These are phyloP conservation scores for Nicotiana otophora DNA, from an alignment of 257 asterid species.

Conservation along the genomic window DNA sequence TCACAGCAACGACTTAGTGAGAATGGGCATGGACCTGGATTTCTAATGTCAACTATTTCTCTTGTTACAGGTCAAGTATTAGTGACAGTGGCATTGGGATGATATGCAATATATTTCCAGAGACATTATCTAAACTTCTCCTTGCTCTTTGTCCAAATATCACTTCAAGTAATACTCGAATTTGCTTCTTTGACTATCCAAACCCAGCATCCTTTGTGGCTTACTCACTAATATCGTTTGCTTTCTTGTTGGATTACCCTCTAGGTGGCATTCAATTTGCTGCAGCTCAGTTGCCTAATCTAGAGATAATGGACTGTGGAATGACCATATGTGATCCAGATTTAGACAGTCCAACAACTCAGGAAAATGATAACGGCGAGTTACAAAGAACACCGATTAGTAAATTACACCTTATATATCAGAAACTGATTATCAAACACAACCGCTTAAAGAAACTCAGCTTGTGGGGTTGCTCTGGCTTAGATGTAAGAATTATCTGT, in stretches of 20 bases:
- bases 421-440: constrained; percentile 90
- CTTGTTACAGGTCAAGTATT: constrained; percentile 69
- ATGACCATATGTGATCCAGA: constrained; percentile 72
- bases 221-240: not conserved
- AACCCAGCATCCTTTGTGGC: not conserved
- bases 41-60: not conserved
- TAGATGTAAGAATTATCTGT: constrained; percentile 64
- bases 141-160: constrained; percentile 93
- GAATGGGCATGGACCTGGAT: not conserved
- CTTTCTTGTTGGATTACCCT: constrained; percentile 1
- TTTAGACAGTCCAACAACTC: constrained; percentile 28
- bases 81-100: constrained; percentile 94
- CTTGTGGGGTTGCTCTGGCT: constrained; percentile 98
- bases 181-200: not conserved
- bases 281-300: constrained; percentile 73
- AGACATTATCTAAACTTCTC: constrained; percentile 72
- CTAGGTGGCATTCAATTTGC: constrained; percentile 97
- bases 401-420: constrained; percentile 61
- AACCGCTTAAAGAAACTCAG: constrained; percentile 76
- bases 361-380: constrained; percentile 32
- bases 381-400: constrained; percentile 44
- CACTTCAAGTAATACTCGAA: constrained; percentile 65
- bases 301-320: constrained; percentile 95
- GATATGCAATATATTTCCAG: constrained; percentile 91
- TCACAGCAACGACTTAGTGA: not conserved